Conservation (phyloP, 75 land plant genomes). For the Ceratopteris richardii region DNA sequence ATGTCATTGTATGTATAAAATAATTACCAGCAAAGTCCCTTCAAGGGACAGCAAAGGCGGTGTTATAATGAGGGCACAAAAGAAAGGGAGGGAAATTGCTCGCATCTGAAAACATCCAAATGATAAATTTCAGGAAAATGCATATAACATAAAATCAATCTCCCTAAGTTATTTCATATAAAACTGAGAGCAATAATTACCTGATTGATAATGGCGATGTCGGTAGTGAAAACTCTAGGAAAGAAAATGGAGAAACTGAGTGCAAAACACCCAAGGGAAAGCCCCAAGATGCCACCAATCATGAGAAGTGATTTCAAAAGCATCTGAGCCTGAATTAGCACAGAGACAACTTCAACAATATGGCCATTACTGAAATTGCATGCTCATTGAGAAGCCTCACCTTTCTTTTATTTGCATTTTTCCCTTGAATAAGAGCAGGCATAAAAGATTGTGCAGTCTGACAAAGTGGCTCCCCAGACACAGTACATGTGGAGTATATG, state of each 20-base stretch:
- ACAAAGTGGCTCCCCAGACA: slow-evolving; percentile 90
- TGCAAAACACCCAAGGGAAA: slow-evolving; percentile 13
- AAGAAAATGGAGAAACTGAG: slow-evolving; percentile 37
- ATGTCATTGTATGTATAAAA: not conserved
- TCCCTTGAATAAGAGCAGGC: slow-evolving; percentile 81
- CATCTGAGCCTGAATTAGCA: slow-evolving; percentile 15
- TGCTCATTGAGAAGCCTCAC: too few species aligned
- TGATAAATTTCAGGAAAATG: not conserved
- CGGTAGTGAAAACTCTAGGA: slow-evolving; percentile 61
- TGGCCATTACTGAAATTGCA: too few species aligned
- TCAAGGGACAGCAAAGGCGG: slow-evolving; percentile 75
- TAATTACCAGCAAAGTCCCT: slow-evolving; percentile 73
- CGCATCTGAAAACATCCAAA: slow-evolving; percentile 57
- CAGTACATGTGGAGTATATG: slow-evolving; percentile 62
- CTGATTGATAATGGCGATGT: slow-evolving; percentile 48
- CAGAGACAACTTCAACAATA: too few species aligned
- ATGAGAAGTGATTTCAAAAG: slow-evolving; percentile 17
- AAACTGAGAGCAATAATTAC: slow-evolving; percentile 11
- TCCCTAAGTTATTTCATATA: too few species aligned
- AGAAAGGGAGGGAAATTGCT: slow-evolving; percentile 55
- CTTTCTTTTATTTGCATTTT: slow-evolving; percentile 57
- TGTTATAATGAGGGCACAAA: slow-evolving; percentile 46
- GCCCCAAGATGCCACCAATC: slow-evolving; percentile 22
- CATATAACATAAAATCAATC: not conserved
- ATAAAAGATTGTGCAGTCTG: slow-evolving; percentile 97